phyloP scores from a whole-genome alignment of 2,329 filamentous ascomycete species.

The Cylindrodendrum hubeiense region DNA sequence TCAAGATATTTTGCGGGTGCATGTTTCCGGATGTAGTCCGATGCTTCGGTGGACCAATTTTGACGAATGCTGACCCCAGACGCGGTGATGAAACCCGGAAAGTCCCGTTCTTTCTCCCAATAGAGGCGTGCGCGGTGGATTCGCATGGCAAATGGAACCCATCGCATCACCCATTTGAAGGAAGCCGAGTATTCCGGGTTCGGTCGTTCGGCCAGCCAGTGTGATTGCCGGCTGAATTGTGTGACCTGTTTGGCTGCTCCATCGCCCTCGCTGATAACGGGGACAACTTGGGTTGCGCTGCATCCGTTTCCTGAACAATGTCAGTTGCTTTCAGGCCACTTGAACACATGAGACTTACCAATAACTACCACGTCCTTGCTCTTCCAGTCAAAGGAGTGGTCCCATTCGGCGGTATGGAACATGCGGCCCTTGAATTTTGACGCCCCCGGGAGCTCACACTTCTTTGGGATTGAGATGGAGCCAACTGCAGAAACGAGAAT shows the following conservation, averaged over 20 bases:
- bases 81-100: conserved; percentile 36
- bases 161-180: conserved; percentile 43
- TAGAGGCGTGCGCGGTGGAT: conserved; percentile 37
- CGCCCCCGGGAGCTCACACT: conserved; percentile 37
- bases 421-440: conserved; percentile 34
- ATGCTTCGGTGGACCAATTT: conserved; percentile 27
- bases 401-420: conserved; percentile 44
- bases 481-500: conserved; percentile 44
- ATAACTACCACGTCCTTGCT: conserved; percentile 38
- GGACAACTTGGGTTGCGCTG: conserved; percentile 44
- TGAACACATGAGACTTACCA: conserved; percentile 21
- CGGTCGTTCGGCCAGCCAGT: conserved; percentile 54
- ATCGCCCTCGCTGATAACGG: conserved; percentile 34
- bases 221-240: conserved; percentile 63
- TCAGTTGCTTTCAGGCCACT: fast-evolving
- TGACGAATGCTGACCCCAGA: conserved; percentile 31
- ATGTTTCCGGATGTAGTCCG: conserved; percentile 43
- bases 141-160: conserved; percentile 37
- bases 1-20: conserved; percentile 46
- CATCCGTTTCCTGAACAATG: conserved; percentile 39
- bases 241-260: conserved; percentile 52
- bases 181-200: conserved; percentile 37
- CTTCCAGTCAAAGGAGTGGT: conserved; percentile 43
- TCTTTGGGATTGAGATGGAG: conserved; percentile 35
- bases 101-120: conserved; percentile 37